Base-by-base conservation (phyloP, 306 rosid genomes). In the Trichosanthes truncata region DNA sequence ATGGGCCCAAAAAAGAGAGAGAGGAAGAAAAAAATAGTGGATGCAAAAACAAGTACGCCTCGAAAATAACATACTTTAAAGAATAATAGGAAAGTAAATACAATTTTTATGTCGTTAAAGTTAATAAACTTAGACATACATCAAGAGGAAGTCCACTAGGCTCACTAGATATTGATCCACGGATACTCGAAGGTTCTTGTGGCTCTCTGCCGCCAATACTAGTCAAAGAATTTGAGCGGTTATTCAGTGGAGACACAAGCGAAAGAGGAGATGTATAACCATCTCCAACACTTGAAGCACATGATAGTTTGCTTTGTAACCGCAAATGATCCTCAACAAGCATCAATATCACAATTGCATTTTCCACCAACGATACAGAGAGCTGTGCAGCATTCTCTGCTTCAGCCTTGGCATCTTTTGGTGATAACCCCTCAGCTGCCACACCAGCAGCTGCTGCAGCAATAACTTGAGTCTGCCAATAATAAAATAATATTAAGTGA, bases 291-390 rank as follows among this genome's bases (percentile, higher is more conserved):
- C 81, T 88, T 78, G 87, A 89, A 86, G 89, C 82, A 76, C 83
- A 80, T 74, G 88, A 90, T 38, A 86, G 84, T 84, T 90, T 95
- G 91, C 97, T 85, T 81, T 91, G 99, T 77, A 89, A 84, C 79
- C 99, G 91, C 81, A 95, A 87, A 90, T 95, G 99, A 86, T 95
- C 99, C 96, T 95, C 99, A 65, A 89, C 99, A 82, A 93, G 99
- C 99, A 95, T 95, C 84, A 95, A 89, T 84, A 91, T 93, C 84
- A 95, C 99, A 81, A 95, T 93, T 41, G 97, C 93, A 87, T 95
- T 95, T 86, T 95, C 99, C 45, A 93, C 99, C 76, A 95, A 85
- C 76, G 97, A 95, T 77, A 95, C 99, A 48, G 99, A 95, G 81
- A 91, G 89, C 62, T 90, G 96, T 80, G 99, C 95, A 77, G 97